Evolutionary conservation across 2,329 filamentous ascomycete genomes (phyloP).

Genomic region (Zymoseptoria pseudotritici): DNA sequence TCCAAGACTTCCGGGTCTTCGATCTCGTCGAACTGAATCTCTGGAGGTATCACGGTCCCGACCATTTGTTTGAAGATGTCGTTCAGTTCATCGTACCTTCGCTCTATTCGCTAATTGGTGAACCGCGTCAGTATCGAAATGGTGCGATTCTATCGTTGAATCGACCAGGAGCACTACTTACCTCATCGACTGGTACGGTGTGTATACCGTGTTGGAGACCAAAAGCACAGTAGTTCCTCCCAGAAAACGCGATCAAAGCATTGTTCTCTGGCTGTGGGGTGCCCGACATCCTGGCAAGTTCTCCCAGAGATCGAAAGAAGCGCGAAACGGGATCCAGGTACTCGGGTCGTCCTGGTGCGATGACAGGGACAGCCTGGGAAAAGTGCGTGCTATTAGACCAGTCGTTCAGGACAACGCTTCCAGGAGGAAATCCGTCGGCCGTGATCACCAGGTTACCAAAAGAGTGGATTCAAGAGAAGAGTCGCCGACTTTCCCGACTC

Average conservation of each 20-base stretch:
- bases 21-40: slow-evolving; percentile 14
- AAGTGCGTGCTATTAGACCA: neutral
- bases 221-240: slow-evolving; percentile 22
- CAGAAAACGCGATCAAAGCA: slow-evolving; percentile 10
- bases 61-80: slow-evolving; percentile 22
- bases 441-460: neutral
- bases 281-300: neutral
- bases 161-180: slow-evolving; percentile 11
- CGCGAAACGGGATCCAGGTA: neutral
- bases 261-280: slow-evolving; percentile 23
- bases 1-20: slow-evolving; percentile 25
- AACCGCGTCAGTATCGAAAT: slow-evolving; percentile 3
- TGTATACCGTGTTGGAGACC: slow-evolving; percentile 21
- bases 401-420: neutral
- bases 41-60: slow-evolving; percentile 17
- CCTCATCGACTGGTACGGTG: slow-evolving; percentile 30
- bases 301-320: neutral
- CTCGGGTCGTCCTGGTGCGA: neutral
- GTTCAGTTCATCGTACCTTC: slow-evolving; percentile 23
- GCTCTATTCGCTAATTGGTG: slow-evolving; percentile 8
- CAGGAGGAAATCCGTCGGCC: neutral
- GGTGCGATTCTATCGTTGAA: too few species aligned
- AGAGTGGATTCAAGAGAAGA: neutral
- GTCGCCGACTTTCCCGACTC: neutral
- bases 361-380: neutral